Evolutionary conservation across 495 filamentous ascomycete genomes (phyloP), one percentile per base, ranked within the genome.

Genomic region (Copromyces sp.): DNA sequence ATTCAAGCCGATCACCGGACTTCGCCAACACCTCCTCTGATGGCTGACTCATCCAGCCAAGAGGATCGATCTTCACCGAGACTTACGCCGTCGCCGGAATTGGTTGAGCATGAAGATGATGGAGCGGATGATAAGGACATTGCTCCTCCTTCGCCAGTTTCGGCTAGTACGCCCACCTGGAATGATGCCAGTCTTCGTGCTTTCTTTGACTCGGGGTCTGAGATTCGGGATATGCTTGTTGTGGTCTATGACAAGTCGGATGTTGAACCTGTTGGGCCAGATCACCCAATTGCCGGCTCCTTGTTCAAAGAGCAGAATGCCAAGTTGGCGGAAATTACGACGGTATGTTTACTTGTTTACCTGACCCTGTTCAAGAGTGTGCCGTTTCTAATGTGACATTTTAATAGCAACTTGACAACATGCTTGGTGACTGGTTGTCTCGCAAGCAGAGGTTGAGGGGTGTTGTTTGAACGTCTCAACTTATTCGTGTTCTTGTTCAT

Each of bases 191-290:
- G 87, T 75, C 86, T 99, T 42, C 88, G 93, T 68, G 90, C 92
- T 24, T 99, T 97, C 82, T 90, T 98, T 75, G 95, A 98, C 74
- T 94, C 95, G 76, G 91, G 92, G 59, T 90, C 87, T n/a, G 94
- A 97, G 73, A 92, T 99, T 75, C 89, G 92, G 59, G 95, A 99
- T 78, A 85, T 98, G 78, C 87, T 98, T 70, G 86, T 94, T 9
- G 91, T 99, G 68, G 93, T 99, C 38, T 92, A 97, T 78, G 94
- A 98, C 80, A 95, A 93, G 81, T 91, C 88, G 32, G 91, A 92
- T 72, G 89, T 94, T 40, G 86, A 88, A 69, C 92, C 93, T 39
- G 90, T 91, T 12, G 88, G 89, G 0, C 87, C 88, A 39, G 92
- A 97, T 68, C 94, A 98, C 83, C 94, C 95, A 1, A 86, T 97